Evolutionary conservation across 805 yeast genomes (phyloP).

Genomic region (Ogataea allantospora): DNA sequence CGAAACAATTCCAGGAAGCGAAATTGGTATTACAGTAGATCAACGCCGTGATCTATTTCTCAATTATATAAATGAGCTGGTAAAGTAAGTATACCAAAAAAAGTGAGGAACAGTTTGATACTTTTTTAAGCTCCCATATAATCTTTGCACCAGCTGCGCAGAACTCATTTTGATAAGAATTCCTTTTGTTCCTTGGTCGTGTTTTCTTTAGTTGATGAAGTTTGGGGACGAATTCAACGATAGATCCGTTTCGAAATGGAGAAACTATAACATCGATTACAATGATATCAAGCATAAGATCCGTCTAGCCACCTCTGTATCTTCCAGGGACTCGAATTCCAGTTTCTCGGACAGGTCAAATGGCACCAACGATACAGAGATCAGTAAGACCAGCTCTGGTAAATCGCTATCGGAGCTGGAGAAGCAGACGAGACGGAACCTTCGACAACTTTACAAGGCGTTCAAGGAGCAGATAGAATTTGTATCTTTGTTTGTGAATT

Average conservation of each 20-base stretch:
- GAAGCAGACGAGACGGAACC: conserved; percentile 20
- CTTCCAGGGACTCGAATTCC: conserved; percentile 12
- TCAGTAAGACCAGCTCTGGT: conserved; percentile 6
- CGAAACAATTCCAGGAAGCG: no score
- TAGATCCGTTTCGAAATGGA: conserved; percentile 87
- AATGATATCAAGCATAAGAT: conserved; percentile 70
- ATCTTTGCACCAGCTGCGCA: conserved; percentile 2
- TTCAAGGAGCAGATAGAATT: conserved; percentile 60
- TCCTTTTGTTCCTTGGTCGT: neutral
- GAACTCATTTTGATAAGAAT: conserved; percentile 1
- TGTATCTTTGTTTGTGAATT: conserved; percentile 59
- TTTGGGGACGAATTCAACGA: conserved; percentile 76
- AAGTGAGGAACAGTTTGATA: neutral
- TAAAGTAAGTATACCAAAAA: neutral
- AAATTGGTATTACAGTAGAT: no score
- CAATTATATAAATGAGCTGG: neutral
- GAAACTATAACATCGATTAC: conserved; percentile 77
- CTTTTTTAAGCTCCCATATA: neutral
- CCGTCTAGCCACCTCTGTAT: conserved; percentile 48
- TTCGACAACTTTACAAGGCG: conserved; percentile 38
- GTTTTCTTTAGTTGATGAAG: conserved; percentile 54
- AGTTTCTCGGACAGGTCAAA: conserved; percentile 19
- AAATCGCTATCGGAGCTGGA: conserved; percentile 9
- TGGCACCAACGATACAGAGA: conserved; percentile 11
- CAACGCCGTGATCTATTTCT: no score